Conservation (phyloP, 805 yeast genomes). For the Hanseniaspora singularis region DNA sequence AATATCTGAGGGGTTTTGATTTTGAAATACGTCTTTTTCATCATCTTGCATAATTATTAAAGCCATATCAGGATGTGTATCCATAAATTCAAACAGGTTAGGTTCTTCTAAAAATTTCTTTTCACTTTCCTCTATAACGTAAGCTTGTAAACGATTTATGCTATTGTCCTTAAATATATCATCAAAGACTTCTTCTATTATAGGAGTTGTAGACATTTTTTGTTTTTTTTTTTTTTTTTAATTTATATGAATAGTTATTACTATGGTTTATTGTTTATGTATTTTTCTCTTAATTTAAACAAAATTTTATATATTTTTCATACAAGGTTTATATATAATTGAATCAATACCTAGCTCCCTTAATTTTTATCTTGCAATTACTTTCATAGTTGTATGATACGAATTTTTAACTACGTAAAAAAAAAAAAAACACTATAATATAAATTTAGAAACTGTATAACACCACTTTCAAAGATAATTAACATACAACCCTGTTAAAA, state of each 20-base stretch:
- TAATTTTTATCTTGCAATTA: no score
- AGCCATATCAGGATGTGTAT: neutral
- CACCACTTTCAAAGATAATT: no score
- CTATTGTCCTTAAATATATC: neutral
- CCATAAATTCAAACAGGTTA: neutral
- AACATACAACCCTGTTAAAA: no score
- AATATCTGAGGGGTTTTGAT: no score
- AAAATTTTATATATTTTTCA: no score
- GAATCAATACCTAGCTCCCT: no score
- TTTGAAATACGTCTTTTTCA: neutral
- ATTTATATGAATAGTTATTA: neutral
- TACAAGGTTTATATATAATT: no score
- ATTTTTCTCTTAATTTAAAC: neutral
- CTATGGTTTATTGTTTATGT: neutral
- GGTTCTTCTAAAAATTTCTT: neutral
- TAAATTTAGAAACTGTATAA: no score
- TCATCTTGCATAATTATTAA: neutral
- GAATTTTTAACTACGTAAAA: no score
- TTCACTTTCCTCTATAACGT: neutral
- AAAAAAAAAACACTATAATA: no score
- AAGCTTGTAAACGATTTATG: neutral
- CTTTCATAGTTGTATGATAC: no score
- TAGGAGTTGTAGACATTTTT: constrained; percentile 1
- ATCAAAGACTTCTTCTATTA: constrained; percentile 5
- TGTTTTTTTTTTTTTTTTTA: neutral